phyloP scores from a whole-genome alignment of 371 early-diverging fungal genomes.

The Zychaea mexicana region DNA sequence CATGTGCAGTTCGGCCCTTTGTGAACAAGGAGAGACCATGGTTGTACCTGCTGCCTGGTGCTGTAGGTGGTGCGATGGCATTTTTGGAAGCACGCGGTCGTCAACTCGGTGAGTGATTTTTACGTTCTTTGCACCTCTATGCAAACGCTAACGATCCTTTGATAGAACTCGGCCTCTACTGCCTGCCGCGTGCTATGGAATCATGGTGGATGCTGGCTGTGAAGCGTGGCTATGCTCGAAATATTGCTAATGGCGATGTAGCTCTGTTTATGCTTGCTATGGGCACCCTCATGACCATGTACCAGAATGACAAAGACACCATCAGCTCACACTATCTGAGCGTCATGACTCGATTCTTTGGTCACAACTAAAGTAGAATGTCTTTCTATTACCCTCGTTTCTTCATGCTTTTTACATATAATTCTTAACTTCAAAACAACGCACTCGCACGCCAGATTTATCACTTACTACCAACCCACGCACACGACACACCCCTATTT shows the following conservation, averaged over 20 bases:
- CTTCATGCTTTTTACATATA: not conserved
- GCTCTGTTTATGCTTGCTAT: slow-evolving; percentile 73
- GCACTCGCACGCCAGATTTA: too few species aligned
- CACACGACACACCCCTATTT: too few species aligned
- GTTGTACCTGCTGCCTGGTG: slow-evolving; percentile 66
- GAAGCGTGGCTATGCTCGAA: slow-evolving; percentile 46
- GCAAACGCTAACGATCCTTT: not conserved
- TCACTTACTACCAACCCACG: too few species aligned
- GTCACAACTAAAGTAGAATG: slow-evolving; percentile 62
- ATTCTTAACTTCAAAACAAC: too few species aligned
- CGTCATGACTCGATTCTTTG: slow-evolving; percentile 83
- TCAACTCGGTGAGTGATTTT: slow-evolving; percentile 55
- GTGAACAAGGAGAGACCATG: slow-evolving; percentile 55
- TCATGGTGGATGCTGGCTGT: slow-evolving; percentile 65
- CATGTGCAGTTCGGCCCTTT: slow-evolving; percentile 66
- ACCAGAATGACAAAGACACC: slow-evolving; percentile 76
- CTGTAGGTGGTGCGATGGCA: slow-evolving; percentile 69
- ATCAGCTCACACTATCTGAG: slow-evolving; percentile 76
- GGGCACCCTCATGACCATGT: slow-evolving; percentile 82
- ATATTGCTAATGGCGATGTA: slow-evolving; percentile 57
- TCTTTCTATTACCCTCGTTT: not conserved
- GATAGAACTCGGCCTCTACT: slow-evolving; percentile 81
- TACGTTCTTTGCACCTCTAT: not conserved
- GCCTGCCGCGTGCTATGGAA: slow-evolving; percentile 80
- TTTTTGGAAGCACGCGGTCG: slow-evolving; percentile 79